Conservation (phyloP, 2,329 filamentous ascomycete genomes). For the Cadophora gregata region DNA sequence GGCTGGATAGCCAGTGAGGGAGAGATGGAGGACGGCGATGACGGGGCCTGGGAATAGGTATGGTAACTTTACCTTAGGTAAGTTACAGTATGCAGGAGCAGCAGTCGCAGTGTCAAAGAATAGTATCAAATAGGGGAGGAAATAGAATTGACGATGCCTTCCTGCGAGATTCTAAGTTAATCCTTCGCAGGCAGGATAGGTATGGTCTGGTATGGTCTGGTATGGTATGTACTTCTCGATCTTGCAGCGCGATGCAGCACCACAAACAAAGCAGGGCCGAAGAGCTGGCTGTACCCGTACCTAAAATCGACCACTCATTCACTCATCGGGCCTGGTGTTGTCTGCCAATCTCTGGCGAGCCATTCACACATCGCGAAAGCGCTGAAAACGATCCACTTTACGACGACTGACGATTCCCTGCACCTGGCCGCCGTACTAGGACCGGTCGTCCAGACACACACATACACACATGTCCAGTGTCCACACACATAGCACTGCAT, state of each 20-base stretch:
- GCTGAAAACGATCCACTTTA: not conserved
- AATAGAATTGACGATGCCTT: not conserved
- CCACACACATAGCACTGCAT: not conserved
- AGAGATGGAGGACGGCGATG: not conserved
- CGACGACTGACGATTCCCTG: not conserved
- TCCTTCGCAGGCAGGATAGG: not conserved
- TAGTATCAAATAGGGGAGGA: not conserved
- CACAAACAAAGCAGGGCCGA: not conserved
- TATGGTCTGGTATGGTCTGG: no score
- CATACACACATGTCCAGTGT: no score
- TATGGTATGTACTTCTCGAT: not conserved
- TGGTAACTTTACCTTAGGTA: no score
- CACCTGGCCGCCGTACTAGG: not conserved
- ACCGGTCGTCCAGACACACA: not conserved
- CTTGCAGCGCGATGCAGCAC: not conserved
- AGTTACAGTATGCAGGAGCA: not conserved
- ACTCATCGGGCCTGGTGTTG: not conserved
- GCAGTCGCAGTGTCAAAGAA: not conserved
- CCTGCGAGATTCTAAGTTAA: not conserved
- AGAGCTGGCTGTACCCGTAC: slow-evolving; percentile 11
- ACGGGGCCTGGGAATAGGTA: not conserved
- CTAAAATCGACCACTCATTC: slow-evolving; percentile 6
- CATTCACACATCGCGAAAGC: not conserved
- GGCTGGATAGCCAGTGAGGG: not conserved
- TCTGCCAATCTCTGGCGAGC: slow-evolving; percentile 2